A percentile compares a stretch with the other conserved stretches of the same genome.
phyloP scores from a whole-genome alignment of 805 yeast species.

The Ogataea paraovalis region DNA sequence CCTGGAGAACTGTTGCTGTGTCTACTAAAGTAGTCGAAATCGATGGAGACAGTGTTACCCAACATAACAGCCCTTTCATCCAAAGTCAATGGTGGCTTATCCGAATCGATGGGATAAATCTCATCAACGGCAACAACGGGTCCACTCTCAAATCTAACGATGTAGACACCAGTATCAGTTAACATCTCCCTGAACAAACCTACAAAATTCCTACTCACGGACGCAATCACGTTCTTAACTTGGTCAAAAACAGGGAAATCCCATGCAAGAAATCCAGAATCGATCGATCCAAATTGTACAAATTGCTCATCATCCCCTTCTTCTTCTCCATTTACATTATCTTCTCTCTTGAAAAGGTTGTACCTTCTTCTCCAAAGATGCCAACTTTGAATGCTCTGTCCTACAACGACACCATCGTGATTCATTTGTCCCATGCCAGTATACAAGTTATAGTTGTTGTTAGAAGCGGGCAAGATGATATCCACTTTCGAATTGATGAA shows the following conservation, averaged over 20 bases:
- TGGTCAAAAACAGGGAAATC: conserved; percentile 74
- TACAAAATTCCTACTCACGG: conserved; percentile 91
- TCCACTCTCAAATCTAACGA: conserved; percentile 74
- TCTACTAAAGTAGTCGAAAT: conserved; percentile 95
- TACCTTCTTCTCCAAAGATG: conserved; percentile 91
- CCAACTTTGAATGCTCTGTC: conserved; percentile 91
- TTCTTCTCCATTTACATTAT: no score
- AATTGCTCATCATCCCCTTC: conserved; percentile 35
- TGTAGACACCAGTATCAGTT: conserved; percentile 92
- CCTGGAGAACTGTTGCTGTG: conserved; percentile 53
- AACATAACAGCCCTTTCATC: conserved; percentile 84
- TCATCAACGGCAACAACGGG: conserved; percentile 58
- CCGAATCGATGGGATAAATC: conserved; percentile 41
- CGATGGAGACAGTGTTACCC: conserved; percentile 87
- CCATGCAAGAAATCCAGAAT: conserved; percentile 82
- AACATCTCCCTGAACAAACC: conserved; percentile 90
- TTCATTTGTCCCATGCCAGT: conserved; percentile 16
- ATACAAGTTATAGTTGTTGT: not conserved
- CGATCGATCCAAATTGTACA: conserved; percentile 82
- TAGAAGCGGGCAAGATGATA: conserved; percentile 61
- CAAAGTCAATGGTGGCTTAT: conserved; percentile 45
- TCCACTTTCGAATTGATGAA: conserved; percentile 86
- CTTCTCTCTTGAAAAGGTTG: conserved; percentile 57
- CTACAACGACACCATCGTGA: conserved; percentile 51
- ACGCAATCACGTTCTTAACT: conserved; percentile 55